Base-by-base conservation (phyloP, 2,329 filamentous ascomycete species). In the Zymoseptoria pseudotritici region DNA sequence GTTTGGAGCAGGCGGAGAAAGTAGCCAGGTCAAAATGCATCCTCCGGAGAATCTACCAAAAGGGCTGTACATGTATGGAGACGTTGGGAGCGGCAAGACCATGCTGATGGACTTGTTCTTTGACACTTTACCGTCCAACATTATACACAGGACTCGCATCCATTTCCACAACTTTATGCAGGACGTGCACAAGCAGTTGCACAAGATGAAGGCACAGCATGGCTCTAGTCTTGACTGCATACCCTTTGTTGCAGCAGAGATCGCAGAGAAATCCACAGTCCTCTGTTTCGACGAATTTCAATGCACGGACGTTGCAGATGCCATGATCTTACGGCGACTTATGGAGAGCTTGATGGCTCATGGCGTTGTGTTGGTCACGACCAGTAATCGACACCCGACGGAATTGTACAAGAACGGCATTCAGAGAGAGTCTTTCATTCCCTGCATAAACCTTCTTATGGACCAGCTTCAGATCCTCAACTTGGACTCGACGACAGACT, bases 401-500 rank as follows among this genome's bases (percentile, higher is more conserved):
- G 80, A 24, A 72, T 83, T 52, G 78, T 81, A 7, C 66, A 64
- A 64, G 63, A 53, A 70, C 69, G 72, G 72, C 3, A 61, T 70
- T 54, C 66, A 69, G 55, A 54, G 68, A 1, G 62, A 64, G 67
- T 96, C 90, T 6, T 99, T 99, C 73, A 84, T 99, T 55, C 94
- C 94, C 0, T 96, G 93, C 66, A 99, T 99, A 71, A 88, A 92
- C 64, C 86, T 99, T 3, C 85, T 99, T 52, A 93, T 97, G 74
- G 83, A 81, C 49, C 85, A 87, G 2, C 83, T 99, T 8, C 86
- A 89, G 57, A 90, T 97, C 54, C 89, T 99, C 69, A 97, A 97
- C 75, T 86, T 99, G 61, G 90, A 99, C 78, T 96, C 91, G 2
- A 86, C 88, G 4, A 99, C 92, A 46, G 94, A 99, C 76, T 99